Evolutionary conservation across 2,329 filamentous ascomycete genomes (phyloP), one percentile per base, ranked within the genome.

Genomic region (Elsinoe fawcettii): DNA sequence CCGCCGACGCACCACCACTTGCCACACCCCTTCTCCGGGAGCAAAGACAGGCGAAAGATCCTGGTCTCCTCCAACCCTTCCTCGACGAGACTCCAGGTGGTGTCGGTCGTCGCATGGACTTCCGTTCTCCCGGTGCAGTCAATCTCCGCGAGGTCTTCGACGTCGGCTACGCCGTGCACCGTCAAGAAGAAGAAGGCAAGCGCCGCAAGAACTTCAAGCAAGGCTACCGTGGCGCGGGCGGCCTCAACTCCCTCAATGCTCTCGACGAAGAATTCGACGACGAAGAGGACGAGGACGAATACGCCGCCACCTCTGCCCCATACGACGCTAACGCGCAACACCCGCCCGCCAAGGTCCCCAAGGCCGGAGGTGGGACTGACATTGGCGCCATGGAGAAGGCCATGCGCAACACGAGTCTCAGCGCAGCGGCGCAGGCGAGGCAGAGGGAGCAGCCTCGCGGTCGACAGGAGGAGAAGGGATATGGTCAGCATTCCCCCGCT

Each of bases 131-230:
- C 0, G 93, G 91, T 53, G 91, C 90, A 2, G 86, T 99, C 72
- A 97, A 97, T 69, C 77, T 99, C 11, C 89, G 93, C 59, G 93
- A 99, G 72, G 91, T 97, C 2, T 99, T 99, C 64, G 93, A 99
- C 67, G 92, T 99, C 51, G 87, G 90, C n/a, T 99, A 99, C 67
- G 92, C 93, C 7, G 93, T 99, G 7, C 93, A 97, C 70, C 80
- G 93, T 47, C 90, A 97, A 71, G 93, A 97, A 72, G 93, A 99
- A 70, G 93, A 97, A 72, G 86, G 84, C 66, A 97, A 96, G 75
- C 85, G 90, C 56, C 83, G 90, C 62, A 95, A 95, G 72, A 88
- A 95, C 67, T 81, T 91, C 64, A 77, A 82, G 74, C 78, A 91
- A 77, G 81, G 87, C 65, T 77, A 86, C 75, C 70, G 85, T 66